phyloP scores from a whole-genome alignment of 1,284 basidiomycete genomes.

The Lentinula novae-zelandiae region DNA sequence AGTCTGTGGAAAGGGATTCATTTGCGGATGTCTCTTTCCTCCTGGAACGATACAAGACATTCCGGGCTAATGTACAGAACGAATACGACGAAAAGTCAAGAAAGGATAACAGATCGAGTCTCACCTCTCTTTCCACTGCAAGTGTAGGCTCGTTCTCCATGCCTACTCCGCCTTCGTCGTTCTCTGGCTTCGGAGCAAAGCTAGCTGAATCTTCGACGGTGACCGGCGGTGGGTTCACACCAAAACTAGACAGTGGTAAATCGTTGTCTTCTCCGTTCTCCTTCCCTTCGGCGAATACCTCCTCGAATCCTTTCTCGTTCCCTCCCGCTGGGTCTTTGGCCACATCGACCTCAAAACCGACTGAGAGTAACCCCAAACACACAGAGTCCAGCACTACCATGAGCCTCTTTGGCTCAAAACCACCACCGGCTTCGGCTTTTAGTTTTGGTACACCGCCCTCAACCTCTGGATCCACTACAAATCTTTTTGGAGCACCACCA shows the following conservation, averaged over 20 bases:
- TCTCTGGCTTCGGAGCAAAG: constrained; percentile 25
- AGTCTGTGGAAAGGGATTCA: constrained; percentile 67
- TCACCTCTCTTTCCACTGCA: constrained; percentile 15
- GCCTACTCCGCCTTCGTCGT: constrained; percentile 40
- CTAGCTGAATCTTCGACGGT: constrained; percentile 10
- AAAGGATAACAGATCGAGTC: constrained; percentile 12
- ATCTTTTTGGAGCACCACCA: constrained; percentile 7
- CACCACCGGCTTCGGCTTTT: constrained; percentile 1
- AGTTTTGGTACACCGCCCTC: constrained; percentile 10
- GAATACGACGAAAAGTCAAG: constrained; percentile 45
- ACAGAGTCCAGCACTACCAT: constrained; percentile 1
- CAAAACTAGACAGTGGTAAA: constrained; percentile 17
- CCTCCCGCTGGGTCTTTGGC: constrained; percentile 1
- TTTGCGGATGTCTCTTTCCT: constrained; percentile 68
- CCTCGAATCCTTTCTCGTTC: background rate
- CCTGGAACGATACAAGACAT: constrained; percentile 61
- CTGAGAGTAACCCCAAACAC: background rate
- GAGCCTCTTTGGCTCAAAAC: constrained; percentile 12
- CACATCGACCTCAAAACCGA: background rate
- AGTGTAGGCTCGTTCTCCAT: constrained; percentile 26
- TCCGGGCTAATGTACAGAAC: constrained; percentile 55
- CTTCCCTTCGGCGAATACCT: constrained; percentile 16
- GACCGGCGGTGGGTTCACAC: constrained; percentile 18
- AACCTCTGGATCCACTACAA: constrained; percentile 1
- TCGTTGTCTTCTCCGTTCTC: constrained; percentile 16